phyloP scores from a whole-genome alignment of 2,329 filamentous ascomycete species.

The Immersiporthe knoxdaviesiana region DNA sequence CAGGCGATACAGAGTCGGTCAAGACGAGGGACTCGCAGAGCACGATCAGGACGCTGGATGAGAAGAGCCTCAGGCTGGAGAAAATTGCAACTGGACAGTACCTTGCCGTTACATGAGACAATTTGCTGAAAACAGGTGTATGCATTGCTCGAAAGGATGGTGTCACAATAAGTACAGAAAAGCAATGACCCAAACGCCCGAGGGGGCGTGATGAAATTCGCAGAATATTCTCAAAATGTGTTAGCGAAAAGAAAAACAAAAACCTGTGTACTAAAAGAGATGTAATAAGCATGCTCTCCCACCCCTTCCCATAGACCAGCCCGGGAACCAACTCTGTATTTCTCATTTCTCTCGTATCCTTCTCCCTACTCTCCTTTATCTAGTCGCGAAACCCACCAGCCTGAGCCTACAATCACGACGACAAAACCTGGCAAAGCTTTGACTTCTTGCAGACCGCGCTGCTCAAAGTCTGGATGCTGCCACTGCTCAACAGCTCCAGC shows the following conservation, averaged over 20 bases:
- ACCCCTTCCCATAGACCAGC: not conserved
- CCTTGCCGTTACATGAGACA: not conserved
- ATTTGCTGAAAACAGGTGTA: no score
- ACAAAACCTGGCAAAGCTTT: conserved; percentile 37
- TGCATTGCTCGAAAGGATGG: no score
- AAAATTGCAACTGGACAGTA: conserved; percentile 2
- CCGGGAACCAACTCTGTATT: not conserved
- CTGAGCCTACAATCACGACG: not conserved
- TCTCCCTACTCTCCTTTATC: no score
- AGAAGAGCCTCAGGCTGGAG: not conserved
- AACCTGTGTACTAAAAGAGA: not conserved
- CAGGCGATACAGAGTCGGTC: not conserved
- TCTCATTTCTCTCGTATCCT: not conserved
- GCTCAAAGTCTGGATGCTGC: conserved; percentile 52
- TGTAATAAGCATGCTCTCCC: not conserved
- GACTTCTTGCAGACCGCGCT: conserved; percentile 53
- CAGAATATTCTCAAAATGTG: not conserved
- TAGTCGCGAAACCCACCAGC: not conserved
- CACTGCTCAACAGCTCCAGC: conserved; percentile 56
- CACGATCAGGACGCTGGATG: not conserved
- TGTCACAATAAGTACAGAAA: not conserved
- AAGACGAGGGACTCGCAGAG: not conserved
- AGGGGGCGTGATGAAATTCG: not conserved
- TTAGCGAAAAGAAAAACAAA: no score
- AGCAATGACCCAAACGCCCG: not conserved